Percentiles rank a stretch among this genome's conserved stretches.
phyloP scores from a whole-genome alignment of 2,329 filamentous ascomycete genomes.

The Ophiostoma sp. region DNA sequence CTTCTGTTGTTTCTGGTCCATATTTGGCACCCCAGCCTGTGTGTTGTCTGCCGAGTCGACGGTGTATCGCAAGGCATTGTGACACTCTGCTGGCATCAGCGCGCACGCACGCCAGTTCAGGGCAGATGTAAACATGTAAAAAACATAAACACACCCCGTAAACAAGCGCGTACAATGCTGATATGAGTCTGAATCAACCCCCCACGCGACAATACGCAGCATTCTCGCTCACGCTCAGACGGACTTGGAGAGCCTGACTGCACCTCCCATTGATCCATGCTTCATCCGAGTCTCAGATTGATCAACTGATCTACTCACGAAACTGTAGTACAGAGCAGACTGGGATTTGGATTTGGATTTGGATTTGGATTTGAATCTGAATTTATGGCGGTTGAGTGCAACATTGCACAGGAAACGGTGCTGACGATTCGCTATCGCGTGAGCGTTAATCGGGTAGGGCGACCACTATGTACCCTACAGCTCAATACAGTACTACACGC shows the following conservation, averaged over 20 bases:
- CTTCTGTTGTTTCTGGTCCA: constrained; percentile 11
- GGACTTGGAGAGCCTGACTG: too few species aligned
- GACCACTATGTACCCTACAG: too few species aligned
- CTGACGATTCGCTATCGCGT: background rate
- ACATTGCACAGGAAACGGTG: background rate
- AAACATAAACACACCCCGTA: background rate
- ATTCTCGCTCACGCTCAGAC: too few species aligned
- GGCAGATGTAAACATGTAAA: too few species aligned
- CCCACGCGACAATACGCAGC: background rate
- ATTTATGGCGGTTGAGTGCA: background rate
- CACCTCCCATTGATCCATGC: background rate
- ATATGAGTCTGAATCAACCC: too few species aligned
- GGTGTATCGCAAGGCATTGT: background rate
- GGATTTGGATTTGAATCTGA: too few species aligned
- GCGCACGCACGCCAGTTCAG: background rate
- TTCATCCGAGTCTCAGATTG: constrained; percentile 1
- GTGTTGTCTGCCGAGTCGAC: background rate
- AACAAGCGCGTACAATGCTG: background rate
- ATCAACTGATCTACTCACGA: background rate
- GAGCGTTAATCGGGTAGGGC: background rate
- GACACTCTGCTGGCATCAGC: background rate
- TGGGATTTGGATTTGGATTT: too few species aligned
- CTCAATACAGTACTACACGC: background rate
- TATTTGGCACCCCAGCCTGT: background rate
- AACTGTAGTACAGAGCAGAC: background rate